These are phyloP conservation scores for Chalciporus piperatus DNA, from an alignment of 768 basidiomycete species.

Conservation along the genomic window DNA sequence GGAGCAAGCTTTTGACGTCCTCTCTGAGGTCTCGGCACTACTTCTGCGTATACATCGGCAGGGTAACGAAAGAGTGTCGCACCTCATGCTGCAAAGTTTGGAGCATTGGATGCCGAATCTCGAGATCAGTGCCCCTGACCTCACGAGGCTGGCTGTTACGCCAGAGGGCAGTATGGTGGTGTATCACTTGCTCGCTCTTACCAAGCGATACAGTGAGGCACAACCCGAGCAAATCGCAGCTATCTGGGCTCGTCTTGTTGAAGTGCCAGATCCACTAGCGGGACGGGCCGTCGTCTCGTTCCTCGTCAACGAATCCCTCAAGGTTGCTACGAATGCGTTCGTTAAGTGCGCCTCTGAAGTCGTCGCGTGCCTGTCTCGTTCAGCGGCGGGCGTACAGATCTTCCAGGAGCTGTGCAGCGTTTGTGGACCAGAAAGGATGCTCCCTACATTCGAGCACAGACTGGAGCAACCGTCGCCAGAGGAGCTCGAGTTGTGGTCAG, in stretches of 20 bases:
- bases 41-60: constrained; percentile 59
- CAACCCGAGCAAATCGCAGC: constrained; percentile 79
- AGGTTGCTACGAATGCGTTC: constrained; percentile 76
- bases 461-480: constrained; percentile 55
- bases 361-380: constrained; percentile 80
- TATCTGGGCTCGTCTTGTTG: constrained; percentile 78
- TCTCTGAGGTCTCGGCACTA: constrained; percentile 69
- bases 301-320: constrained; percentile 83
- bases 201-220: constrained; percentile 66
- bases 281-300: constrained; percentile 80
- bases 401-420: constrained; percentile 84
- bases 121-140: constrained; percentile 49
- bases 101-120: constrained; percentile 84
- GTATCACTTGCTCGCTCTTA: constrained; percentile 81
- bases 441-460: constrained; percentile 73
- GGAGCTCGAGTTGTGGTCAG: constrained; percentile 76
- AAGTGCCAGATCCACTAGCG: constrained; percentile 65
- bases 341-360: constrained; percentile 78
- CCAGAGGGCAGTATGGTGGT: constrained; percentile 60
- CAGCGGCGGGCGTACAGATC: constrained; percentile 64
- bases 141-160: constrained; percentile 27
- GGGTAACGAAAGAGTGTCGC: constrained; percentile 47
- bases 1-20: constrained; percentile 57
- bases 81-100: constrained; percentile 72
- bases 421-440: constrained; percentile 82